Evolutionary conservation across 176 grass and related monocot genomes (phyloP).

Genomic region (Microstegium vimineum): DNA sequence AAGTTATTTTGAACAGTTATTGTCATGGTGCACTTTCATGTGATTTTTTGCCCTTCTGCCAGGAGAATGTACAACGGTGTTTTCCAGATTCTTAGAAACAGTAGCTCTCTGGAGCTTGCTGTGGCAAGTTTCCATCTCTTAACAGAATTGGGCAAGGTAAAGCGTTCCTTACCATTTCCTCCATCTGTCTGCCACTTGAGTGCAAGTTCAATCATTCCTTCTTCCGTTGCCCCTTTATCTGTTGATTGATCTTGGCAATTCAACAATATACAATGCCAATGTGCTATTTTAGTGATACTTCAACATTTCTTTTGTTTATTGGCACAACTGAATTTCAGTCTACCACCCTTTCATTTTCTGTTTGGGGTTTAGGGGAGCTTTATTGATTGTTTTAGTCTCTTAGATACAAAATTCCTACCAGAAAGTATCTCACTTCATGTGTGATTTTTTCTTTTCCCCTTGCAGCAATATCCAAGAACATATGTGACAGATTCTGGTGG

Average conservation of each 20-base stretch:
- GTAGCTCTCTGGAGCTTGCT: constrained; percentile 67
- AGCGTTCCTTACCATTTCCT: constrained; percentile 1
- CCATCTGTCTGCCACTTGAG: not conserved
- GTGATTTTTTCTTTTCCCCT: not conserved
- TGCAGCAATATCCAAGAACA: constrained; percentile 75
- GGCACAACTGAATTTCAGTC: not conserved
- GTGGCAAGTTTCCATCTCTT: constrained; percentile 77
- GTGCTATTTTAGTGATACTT: not conserved
- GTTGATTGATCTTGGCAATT: not conserved
- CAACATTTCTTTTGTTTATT: not conserved
- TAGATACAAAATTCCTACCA: not conserved
- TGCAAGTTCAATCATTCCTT: constrained; percentile 2
- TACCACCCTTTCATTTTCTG: not conserved
- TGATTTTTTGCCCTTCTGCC: constrained; percentile 17
- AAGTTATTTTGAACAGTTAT: constrained; percentile 2
- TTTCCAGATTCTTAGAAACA: constrained; percentile 62
- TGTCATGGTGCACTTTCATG: constrained; percentile 7
- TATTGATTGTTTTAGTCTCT: not conserved
- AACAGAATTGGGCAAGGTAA: constrained; percentile 71
- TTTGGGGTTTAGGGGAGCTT: not conserved
- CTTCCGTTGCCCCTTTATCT: not conserved
- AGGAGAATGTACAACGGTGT: constrained; percentile 72
- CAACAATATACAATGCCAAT: not conserved
- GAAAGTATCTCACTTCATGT: constrained; percentile 4
- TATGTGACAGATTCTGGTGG: constrained; percentile 42